Percentiles rank a stretch among this genome's conserved stretches.
These are phyloP conservation scores for Microdochium nivale DNA, from an alignment of 2,329 filamentous ascomycete species.

Conservation along the genomic window DNA sequence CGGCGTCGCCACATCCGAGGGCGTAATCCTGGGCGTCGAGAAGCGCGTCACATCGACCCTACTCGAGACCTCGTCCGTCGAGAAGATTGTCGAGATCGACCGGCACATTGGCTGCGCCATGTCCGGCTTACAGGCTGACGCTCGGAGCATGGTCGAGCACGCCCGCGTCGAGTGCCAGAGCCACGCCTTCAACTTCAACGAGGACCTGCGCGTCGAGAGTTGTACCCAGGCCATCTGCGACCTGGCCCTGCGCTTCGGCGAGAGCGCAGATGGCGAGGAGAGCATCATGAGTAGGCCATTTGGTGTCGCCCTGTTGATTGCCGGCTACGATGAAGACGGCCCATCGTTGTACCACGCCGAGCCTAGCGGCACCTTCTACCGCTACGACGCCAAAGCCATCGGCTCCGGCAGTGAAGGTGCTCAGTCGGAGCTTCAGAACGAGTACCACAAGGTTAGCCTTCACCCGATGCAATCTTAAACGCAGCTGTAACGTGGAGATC, in stretches of 20 bases:
- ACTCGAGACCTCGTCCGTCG: slow-evolving; percentile 93
- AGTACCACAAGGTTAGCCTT: slow-evolving; percentile 75
- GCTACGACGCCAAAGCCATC: slow-evolving; percentile 98
- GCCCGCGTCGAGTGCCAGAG: slow-evolving; percentile 95
- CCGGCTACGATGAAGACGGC: slow-evolving; percentile 94
- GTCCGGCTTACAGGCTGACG: slow-evolving; percentile 95
- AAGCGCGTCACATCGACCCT: slow-evolving; percentile 98
- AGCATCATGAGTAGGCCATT: slow-evolving; percentile 98
- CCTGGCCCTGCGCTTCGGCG: slow-evolving; percentile 88
- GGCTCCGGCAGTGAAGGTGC: slow-evolving; percentile 95
- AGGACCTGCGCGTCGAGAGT: slow-evolving; percentile 90
- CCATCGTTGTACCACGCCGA: slow-evolving; percentile 97
- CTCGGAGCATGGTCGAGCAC: slow-evolving; percentile 96
- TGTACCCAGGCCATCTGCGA: slow-evolving; percentile 99
- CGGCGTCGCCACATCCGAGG: slow-evolving; percentile 90
- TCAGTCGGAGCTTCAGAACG: slow-evolving; percentile 95
- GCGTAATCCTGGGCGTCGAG: slow-evolving; percentile 94
- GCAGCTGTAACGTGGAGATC: too few relatives aligned
- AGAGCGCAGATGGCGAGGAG: slow-evolving; percentile 95
- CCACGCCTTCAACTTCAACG: slow-evolving; percentile 97
- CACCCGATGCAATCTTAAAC: too few relatives aligned
- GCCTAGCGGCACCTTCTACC: slow-evolving; percentile 96
- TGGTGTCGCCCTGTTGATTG: slow-evolving; percentile 91
- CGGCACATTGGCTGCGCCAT: slow-evolving; percentile 98
- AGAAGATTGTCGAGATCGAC: slow-evolving; percentile 99